Percentiles rank a stretch among this genome's conserved stretches.
Evolutionary conservation across 805 yeast genomes (phyloP).

Genomic region (Lachancea quebecensis): DNA sequence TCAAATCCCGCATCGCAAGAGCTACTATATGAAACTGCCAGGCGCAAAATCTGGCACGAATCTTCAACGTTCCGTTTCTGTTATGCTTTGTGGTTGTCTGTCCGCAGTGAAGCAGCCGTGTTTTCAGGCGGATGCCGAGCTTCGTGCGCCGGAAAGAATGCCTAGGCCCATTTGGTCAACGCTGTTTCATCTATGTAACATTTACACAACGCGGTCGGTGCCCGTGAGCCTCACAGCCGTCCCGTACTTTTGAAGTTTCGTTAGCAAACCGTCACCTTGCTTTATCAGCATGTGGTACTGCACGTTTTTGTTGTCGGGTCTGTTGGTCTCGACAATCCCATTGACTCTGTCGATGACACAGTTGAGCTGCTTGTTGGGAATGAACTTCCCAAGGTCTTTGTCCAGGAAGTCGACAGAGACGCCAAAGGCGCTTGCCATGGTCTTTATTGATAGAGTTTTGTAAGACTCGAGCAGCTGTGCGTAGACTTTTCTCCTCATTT

Average conservation of each 20-base stretch:
- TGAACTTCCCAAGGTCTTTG: constrained; percentile 77
- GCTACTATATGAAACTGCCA: too few species aligned
- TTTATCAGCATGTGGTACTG: constrained; percentile 85
- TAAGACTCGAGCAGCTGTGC: constrained; percentile 91
- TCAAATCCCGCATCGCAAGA: too few species aligned
- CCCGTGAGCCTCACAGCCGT: constrained; percentile 96
- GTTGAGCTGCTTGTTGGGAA: constrained; percentile 87
- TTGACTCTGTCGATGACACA: constrained; percentile 94
- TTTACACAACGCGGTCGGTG: constrained; percentile 53
- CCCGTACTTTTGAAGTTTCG: constrained; percentile 93
- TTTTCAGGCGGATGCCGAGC: too few species aligned
- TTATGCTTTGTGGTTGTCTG: too few species aligned
- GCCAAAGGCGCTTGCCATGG: constrained; percentile 92
- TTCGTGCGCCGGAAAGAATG: too few species aligned
- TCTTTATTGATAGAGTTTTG: constrained; percentile 78
- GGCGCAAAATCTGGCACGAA: too few species aligned
- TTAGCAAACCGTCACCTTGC: constrained; percentile 86
- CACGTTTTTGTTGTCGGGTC: constrained; percentile 93
- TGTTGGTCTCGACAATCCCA: constrained; percentile 89
- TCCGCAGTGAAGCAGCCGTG: too few species aligned
- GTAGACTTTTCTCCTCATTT: constrained; percentile 91
- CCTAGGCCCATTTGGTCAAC: neutral
- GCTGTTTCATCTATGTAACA: neutral
- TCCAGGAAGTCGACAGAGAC: constrained; percentile 85
- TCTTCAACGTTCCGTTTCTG: too few species aligned